Evolutionary conservation across 352 stramenopile genomes (phyloP).

Genomic region (Phytophthora nicotianae): DNA sequence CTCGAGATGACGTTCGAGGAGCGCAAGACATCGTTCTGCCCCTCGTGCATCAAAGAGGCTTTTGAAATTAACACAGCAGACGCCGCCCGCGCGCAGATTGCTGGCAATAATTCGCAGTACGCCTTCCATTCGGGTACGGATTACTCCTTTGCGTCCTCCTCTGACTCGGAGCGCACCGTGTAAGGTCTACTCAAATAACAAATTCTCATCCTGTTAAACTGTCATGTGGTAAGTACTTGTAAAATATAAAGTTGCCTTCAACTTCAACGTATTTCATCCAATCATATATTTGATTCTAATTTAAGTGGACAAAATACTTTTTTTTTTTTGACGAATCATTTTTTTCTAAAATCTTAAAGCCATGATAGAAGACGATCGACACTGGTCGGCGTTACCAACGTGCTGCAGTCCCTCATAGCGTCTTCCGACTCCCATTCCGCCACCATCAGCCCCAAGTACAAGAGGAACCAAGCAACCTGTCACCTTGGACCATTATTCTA

Average conservation of each 20-base stretch:
- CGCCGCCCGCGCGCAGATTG: conserved; percentile 34
- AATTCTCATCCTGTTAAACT: conserved; percentile 8
- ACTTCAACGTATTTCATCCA: not conserved
- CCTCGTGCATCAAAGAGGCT: conserved; percentile 39
- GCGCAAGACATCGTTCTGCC: conserved; percentile 42
- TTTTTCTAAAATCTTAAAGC: not conserved
- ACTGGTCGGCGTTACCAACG: conserved; percentile 22
- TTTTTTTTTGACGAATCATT: conserved; percentile 7
- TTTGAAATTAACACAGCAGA: conserved; percentile 40
- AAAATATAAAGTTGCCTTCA: conserved; percentile 6
- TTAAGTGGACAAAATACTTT: not conserved
- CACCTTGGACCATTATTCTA: conserved; percentile 1
- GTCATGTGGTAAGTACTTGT: not conserved
- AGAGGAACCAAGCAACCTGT: conserved; percentile 2
- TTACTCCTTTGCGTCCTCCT: conserved; percentile 42
- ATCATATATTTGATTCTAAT: not conserved
- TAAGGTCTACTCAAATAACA: conserved; percentile 26
- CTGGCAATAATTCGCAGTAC: conserved; percentile 30
- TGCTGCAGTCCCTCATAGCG: conserved; percentile 2
- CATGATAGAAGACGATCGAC: not conserved
- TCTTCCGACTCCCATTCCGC: conserved; percentile 14
- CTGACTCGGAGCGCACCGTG: conserved; percentile 30
- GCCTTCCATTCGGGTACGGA: conserved; percentile 34
- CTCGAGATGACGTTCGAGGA: conserved; percentile 45
- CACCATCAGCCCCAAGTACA: not conserved